A percentile compares a stretch with the other conserved stretches of the same genome.
These are phyloP conservation scores for Diatrype stigma DNA, from an alignment of 2,329 filamentous ascomycete species.

Conservation along the genomic window DNA sequence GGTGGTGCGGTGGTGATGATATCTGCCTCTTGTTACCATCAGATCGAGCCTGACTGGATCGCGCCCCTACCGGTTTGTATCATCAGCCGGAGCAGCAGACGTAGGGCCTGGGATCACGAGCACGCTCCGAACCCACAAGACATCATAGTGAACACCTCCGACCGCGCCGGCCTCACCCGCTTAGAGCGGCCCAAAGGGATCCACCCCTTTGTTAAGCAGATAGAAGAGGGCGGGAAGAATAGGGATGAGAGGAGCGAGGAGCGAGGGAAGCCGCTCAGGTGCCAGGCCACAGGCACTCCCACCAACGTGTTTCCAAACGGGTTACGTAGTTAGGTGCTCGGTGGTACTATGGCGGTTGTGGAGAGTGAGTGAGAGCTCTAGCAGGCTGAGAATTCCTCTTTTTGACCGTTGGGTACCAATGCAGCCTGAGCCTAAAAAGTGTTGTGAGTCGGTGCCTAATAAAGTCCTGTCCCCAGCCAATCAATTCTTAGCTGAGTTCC, in stretches of 20 bases:
- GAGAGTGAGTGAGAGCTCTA: background rate
- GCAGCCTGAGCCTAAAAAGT: conserved; percentile 35
- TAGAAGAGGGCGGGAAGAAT: background rate
- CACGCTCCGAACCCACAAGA: background rate
- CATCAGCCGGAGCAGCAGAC: background rate
- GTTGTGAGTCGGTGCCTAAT: conserved; percentile 26
- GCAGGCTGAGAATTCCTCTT: conserved; percentile 14
- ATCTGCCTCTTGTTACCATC: background rate
- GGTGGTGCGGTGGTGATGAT: no score
- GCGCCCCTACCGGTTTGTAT: background rate
- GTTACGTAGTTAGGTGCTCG: background rate
- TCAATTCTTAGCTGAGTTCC: conserved; percentile 15
- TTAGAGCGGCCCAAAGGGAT: background rate
- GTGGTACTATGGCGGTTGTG: background rate
- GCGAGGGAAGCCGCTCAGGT: background rate
- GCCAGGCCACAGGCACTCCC: conserved; percentile 7
- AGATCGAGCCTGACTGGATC: background rate
- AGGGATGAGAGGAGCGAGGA: background rate
- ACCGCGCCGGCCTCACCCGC: background rate
- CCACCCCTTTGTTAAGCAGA: background rate
- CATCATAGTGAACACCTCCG: background rate
- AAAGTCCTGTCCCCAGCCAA: conserved; percentile 20
- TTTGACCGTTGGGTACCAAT: conserved; percentile 41
- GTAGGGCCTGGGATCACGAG: background rate
- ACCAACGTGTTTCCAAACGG: conserved; percentile 7